A percentile compares a stretch with the other conserved stretches of the same genome.
Conservation (phyloP, 108 stramenopile species). For the Discostella pseudostelligera region DNA sequence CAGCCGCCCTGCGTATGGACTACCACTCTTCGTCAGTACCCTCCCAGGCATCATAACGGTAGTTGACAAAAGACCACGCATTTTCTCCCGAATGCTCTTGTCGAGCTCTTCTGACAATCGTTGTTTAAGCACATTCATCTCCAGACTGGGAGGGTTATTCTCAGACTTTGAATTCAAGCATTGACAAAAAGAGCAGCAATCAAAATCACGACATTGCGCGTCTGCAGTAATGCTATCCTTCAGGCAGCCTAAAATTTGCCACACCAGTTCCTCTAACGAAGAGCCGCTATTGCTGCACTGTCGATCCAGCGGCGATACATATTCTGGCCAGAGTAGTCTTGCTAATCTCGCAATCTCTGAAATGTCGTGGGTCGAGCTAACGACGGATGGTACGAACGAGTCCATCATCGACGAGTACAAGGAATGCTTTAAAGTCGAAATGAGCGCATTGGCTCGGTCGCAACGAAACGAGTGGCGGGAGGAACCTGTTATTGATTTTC, state of each 20-base stretch:
- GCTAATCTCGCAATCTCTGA: constrained; percentile 56
- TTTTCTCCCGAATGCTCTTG: constrained; percentile 29
- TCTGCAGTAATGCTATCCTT: neutral
- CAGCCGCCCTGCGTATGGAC: constrained; percentile 33
- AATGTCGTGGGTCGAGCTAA: constrained; percentile 57
- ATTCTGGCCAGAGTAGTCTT: constrained; percentile 61
- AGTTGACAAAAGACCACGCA: constrained; percentile 28
- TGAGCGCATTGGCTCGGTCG: neutral
- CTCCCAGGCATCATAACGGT: constrained; percentile 39
- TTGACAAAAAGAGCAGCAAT: constrained; percentile 23
- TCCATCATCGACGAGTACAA: constrained; percentile 53
- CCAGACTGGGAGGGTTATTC: neutral
- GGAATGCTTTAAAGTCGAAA: constrained; percentile 14
- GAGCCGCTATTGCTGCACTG: neutral
- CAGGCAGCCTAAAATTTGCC: constrained; percentile 19
- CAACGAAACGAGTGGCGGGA: constrained; percentile 14
- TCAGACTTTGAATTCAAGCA: neutral
- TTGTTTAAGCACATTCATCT: constrained; percentile 18
- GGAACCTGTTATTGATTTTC: constrained; percentile 22
- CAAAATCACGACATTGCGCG: neutral
- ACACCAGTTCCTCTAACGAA: constrained; percentile 1
- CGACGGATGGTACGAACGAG: constrained; percentile 49
- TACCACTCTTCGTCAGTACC: constrained; percentile 13
- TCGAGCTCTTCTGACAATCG: constrained; percentile 32
- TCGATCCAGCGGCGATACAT: constrained; percentile 41